Evolutionary conservation across 2,329 filamentous ascomycete species (phyloP), one percentile per base, ranked within the genome.

Genomic region (Incumbomyces delicatus): DNA sequence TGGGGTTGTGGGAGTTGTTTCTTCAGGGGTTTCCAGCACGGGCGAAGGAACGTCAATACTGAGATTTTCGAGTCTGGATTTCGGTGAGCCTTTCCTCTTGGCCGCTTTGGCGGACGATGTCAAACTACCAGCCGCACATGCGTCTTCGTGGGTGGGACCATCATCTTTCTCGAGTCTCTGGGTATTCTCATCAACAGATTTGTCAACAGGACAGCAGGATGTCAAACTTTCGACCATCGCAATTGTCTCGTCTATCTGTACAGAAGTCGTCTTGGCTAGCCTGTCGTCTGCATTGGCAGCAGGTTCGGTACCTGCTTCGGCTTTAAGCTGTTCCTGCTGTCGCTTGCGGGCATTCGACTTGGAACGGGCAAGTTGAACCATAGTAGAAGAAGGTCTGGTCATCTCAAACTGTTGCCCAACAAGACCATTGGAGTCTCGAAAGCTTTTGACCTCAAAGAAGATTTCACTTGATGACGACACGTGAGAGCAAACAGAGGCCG

Each of bases 381-480:
- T 48, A 11, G 41, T 48, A 29, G 55, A 57, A 36, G 52, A 50
- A 22, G 55, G 55, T 41, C 55, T 41, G 11, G 55, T 53, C 53
- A 57, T 57, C 40, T 54, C 53, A 39, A 57, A 57, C 17, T 56
- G 53, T 17, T 43, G 34, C 13, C 50, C 53, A 35, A 53, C 52
- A 39, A 53, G 52, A 10, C 53, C 53, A 14, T 52, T 51, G 6
- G 55, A 57, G 36, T 56, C 53, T 40, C 55, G 45, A 41, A 56
- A 54, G 11, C 52, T 54, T 46, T 53, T 53, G 34, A 57, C 51
- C 33, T 57, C 55, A 34, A 57, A 57, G 46, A 57, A 57, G 12
- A 57, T 56, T 29, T 57, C 55, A 14, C 53, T 52, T 8, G 32
- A 16, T 20, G 30, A 18, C 3, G 44, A 46, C 8, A 29, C 12